Evolutionary conservation across 495 filamentous ascomycete species (phyloP), one percentile per base, ranked within the genome.

Genomic region (Penicillium egyptiacum): DNA sequence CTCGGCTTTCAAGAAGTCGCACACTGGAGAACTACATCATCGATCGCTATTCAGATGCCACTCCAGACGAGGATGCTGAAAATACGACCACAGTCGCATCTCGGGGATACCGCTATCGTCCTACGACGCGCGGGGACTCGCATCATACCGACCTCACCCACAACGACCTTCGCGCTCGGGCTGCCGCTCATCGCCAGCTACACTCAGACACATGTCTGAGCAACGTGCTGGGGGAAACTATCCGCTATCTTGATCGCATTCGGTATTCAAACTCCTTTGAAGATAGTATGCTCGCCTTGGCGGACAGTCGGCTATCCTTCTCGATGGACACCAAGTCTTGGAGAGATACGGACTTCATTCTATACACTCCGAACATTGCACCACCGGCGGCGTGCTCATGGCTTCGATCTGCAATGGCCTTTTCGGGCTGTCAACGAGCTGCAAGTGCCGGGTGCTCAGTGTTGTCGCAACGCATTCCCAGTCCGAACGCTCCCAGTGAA

Each of bases 231-330:
- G 86, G 87, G 60, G 77, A 85, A 46, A 81, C 80, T 5, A 85
- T 90, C 61, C 80, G 79, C 58, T 89, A 88, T 62, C 76, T 90
- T 12, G 83, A 83, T 41, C 73, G 76, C 42, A 65, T 90, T 57
- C 83, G 86, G 9, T 74, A 75, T 55, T 84, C 81, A 10, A 77
- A 66, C 44, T 78, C 77, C 14, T 73, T 79, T 26, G 78, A 85
- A 50, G 84, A 88, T 56, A 81, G 80, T 55, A 66, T 85, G 22
- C 75, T 70, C 16, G 75, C 75, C 6, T 84, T 83, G 11, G 58
- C 79, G 46, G 62, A 78, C 64, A 65, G 80, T 68, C 70, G 80
- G 44, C 76, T 82, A n/a, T 31, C 53, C 59, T 75, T 81, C 52
- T 69, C 71, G 46, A 49, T 70, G 14, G 76, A 75, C 25, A 67